Conservation (phyloP, 495 filamentous ascomycete genomes). For the Penicillium lagena region DNA sequence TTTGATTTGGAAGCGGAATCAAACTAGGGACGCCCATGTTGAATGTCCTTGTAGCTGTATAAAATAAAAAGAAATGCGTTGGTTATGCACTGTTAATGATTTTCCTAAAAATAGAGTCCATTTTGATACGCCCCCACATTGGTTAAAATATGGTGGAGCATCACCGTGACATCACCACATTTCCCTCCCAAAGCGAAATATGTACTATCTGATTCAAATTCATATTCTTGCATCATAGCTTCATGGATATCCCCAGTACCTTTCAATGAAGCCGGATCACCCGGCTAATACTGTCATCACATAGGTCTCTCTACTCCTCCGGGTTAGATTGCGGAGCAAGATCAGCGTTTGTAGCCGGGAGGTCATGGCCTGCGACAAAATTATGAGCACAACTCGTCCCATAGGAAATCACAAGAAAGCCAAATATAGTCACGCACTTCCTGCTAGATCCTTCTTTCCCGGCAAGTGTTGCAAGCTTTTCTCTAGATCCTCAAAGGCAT, state of each 20-base stretch:
- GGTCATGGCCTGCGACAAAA: not conserved
- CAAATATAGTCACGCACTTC: constrained; percentile 1
- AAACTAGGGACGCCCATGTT: not conserved
- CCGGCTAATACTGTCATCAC: too few relatives aligned
- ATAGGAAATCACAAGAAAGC: not conserved
- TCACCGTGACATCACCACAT: constrained; percentile 17
- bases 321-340: constrained; percentile 4
- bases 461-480: constrained; percentile 13
- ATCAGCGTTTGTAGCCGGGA: too few relatives aligned
- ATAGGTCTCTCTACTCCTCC: constrained; percentile 1
- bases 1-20: constrained; percentile 7
- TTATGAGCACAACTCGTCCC: not conserved
- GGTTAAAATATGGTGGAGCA: not conserved
- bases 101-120: too few relatives aligned
- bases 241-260: not conserved
- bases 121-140: too few relatives aligned
- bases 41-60: too few relatives aligned
- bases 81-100: too few relatives aligned
- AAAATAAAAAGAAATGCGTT: too few relatives aligned
- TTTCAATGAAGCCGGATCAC: not conserved
- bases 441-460: constrained; percentile 3
- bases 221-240: not conserved
- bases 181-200: not conserved
- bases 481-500: constrained; percentile 19
- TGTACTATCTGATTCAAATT: not conserved